Evolutionary conservation across 2,329 filamentous ascomycete genomes (phyloP), one percentile per base, ranked within the genome.

Genomic region (Sclerotinia spermophila): DNA sequence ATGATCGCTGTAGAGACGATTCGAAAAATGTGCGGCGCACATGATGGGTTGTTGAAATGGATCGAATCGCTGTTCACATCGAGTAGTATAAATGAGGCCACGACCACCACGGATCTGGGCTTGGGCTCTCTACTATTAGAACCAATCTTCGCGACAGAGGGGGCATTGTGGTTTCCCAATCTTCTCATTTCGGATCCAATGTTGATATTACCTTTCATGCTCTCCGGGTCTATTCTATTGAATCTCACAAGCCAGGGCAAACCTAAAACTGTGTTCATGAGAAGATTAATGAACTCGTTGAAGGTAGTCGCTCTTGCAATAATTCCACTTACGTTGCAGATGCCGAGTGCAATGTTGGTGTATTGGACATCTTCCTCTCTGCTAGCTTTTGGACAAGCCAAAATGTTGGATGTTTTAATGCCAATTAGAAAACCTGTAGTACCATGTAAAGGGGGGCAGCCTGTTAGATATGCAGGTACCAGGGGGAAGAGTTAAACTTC

Each of bases 151-250:
- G 82, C 83, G 7, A 82, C 77, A 11, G 87, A 89, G 79, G 87
- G 87, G n/a, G 82, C 84, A 4, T 80, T 88, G 2, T 90, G 87
- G 87, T 89, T 89, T 70, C 82, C 84, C 1, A 82, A 90, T 76
- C 82, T 90, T 21, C 79, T 86, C 7, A 75, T 82, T 0, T 79
- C 85, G 13, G 88, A 90, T 74, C 82, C 86, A 0, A 82, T 82
- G 3, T 79, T 83, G 3, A 73, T 81, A 2, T 80, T 89, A 2
- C 86, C 86, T 0, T 80, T 83, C 55, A 71, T 84, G 4, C 80
- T 87, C 33, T 84, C 83, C 0, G 81, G 78, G 0, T 80, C 83
- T 6, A 84, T 88, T 71, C 77, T 87, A 24, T 72, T 82, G 11
- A 87, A 86, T 72, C 77, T 87, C 13, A 64, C 71, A 19, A 58